phyloP scores from a whole-genome alignment of 257 asterid genomes.

The Solanum etuberosum region DNA sequence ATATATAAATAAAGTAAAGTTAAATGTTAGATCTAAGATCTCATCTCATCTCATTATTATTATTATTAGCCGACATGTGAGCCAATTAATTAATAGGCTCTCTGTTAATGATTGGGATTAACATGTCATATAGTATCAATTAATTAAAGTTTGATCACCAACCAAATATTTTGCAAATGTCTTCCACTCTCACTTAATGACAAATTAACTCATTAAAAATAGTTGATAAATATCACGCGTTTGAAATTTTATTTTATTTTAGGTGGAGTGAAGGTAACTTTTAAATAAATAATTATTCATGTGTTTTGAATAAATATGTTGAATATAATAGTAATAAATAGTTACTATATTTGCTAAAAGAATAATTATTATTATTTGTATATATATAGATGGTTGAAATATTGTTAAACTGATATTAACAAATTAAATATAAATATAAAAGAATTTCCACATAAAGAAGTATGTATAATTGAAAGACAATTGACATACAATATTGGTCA shows the following conservation, averaged over 20 bases:
- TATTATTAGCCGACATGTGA: not conserved
- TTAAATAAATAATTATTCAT: not conserved
- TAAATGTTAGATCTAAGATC: not conserved
- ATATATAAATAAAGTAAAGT: not conserved
- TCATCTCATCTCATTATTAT: not conserved
- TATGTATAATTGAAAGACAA: not conserved
- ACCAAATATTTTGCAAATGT: not conserved
- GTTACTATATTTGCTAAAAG: not conserved
- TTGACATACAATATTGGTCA: too few relatives aligned
- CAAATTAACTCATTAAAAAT: not conserved
- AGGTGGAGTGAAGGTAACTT: not conserved
- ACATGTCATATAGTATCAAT: not conserved
- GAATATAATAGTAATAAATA: not conserved
- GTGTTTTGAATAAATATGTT: not conserved
- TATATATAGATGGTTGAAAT: not conserved
- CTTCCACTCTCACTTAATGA: not conserved
- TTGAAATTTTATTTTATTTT: not conserved
- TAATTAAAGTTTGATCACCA: not conserved
- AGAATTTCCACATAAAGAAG: not conserved
- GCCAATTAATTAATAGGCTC: not conserved
- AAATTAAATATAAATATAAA: not conserved
- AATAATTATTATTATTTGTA: not conserved
- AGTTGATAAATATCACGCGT: not conserved
- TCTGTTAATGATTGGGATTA: not conserved
- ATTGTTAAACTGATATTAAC: not conserved